Evolutionary conservation across 257 asterid species (phyloP).

Genomic region (Henckelia pumila): DNA sequence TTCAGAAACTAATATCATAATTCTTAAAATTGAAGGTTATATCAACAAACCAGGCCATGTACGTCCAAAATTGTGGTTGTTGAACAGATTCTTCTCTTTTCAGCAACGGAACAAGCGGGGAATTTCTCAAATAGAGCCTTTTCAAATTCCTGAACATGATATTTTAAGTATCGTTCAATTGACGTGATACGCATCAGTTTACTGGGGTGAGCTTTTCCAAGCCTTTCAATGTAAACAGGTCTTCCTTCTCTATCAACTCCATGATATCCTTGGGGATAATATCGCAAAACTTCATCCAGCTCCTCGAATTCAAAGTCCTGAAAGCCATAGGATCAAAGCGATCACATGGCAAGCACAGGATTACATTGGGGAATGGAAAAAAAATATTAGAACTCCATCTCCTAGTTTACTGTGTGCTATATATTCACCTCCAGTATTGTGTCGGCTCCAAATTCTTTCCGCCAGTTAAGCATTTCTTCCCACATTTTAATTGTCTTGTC

Average conservation of each 20-base stretch:
- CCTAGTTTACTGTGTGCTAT: constrained; percentile 11
- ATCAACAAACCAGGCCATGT: constrained; percentile 81
- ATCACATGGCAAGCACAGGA: constrained; percentile 17
- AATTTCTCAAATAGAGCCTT: constrained; percentile 76
- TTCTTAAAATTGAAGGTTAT: constrained; percentile 13
- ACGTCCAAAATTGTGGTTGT: constrained; percentile 88
- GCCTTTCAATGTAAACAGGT: constrained; percentile 93
- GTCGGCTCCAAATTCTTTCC: constrained; percentile 81
- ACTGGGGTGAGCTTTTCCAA: constrained; percentile 86
- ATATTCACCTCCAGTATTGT: constrained; percentile 80
- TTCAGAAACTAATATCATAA: no score
- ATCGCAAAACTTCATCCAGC: constrained; percentile 82
- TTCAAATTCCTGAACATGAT: constrained; percentile 96
- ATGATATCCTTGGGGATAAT: constrained; percentile 97
- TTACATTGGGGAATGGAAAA: constrained; percentile 9
- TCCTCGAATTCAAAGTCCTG: constrained; percentile 86
- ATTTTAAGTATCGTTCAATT: constrained; percentile 71
- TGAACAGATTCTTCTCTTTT: constrained; percentile 74
- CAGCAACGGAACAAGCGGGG: constrained; percentile 91
- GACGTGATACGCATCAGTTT: constrained; percentile 75
- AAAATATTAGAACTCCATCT: neutral
- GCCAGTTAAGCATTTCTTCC: constrained; percentile 97
- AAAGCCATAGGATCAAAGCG: constrained; percentile 10
- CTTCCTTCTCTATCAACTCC: constrained; percentile 98
- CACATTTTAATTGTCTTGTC: constrained; percentile 75